phyloP scores from a whole-genome alignment of 306 rosid genomes.

The Arachis stenosperma region DNA sequence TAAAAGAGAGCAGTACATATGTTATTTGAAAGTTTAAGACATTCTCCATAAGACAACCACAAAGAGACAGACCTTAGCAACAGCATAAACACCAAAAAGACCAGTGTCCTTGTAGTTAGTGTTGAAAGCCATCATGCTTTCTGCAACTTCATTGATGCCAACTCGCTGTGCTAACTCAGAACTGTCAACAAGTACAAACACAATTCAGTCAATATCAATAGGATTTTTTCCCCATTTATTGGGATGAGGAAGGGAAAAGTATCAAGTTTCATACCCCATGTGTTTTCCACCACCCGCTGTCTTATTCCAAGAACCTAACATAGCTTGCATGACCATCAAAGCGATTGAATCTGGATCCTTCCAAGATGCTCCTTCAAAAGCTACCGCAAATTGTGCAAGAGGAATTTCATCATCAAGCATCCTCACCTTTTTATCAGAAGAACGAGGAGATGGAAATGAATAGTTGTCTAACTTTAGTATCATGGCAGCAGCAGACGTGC shows the following conservation, averaged over 20 bases:
- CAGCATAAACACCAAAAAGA: constrained; percentile 86
- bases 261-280: constrained; percentile 69
- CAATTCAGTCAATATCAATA: constrained; percentile 17
- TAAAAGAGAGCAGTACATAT: background rate
- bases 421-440: constrained; percentile 66
- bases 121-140: constrained; percentile 93
- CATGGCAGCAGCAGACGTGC: background rate
- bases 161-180: constrained; percentile 81
- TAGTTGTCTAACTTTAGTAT: constrained; percentile 5
- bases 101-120: constrained; percentile 95
- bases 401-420: constrained; percentile 89
- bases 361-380: constrained; percentile 96
- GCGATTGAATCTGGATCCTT: constrained; percentile 95
- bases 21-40: background rate
- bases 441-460: constrained; percentile 15
- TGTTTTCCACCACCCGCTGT: constrained; percentile 91
- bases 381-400: constrained; percentile 88
- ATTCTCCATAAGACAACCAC: constrained; percentile 1
- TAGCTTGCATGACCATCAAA: constrained; percentile 97
- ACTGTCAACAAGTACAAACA: constrained; percentile 48
- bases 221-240: background rate
- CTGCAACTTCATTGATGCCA: constrained; percentile 81
- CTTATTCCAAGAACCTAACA: constrained; percentile 98
- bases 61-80: constrained; percentile 63
- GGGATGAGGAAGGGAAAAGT: too few species aligned